Evolutionary conservation across 306 rosid genomes (phyloP).

Genomic region (Lupinus albus): DNA sequence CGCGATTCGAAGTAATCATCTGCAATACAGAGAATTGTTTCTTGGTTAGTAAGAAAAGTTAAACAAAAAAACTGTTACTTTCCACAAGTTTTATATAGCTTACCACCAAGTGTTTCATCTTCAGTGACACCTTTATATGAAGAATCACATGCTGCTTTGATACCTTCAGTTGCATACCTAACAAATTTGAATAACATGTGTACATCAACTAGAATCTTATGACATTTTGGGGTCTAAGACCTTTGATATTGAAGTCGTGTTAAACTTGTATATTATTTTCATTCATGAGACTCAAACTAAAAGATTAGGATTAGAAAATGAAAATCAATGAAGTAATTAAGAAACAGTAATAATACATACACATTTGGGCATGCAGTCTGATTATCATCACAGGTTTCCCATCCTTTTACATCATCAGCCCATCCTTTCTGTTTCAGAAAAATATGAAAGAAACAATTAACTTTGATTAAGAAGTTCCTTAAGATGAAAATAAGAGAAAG

Average conservation of each 20-base stretch:
- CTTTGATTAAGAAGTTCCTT: not conserved
- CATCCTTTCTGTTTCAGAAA: slow-evolving; percentile 60
- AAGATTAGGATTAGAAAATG: not conserved
- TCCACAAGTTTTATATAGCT: not conserved
- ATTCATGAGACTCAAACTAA: not conserved
- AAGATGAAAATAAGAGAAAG: not conserved
- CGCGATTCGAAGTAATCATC: slow-evolving; percentile 82
- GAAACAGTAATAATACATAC: slow-evolving; percentile 46
- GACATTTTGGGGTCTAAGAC: too few species aligned
- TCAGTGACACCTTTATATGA: slow-evolving; percentile 69
- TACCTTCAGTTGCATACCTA: slow-evolving; percentile 84
- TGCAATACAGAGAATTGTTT: slow-evolving; percentile 37
- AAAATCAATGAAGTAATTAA: not conserved
- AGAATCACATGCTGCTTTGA: slow-evolving; percentile 72
- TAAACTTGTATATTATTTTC: too few species aligned
- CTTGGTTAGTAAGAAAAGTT: not conserved
- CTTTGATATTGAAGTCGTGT: too few species aligned
- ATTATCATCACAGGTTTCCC: slow-evolving; percentile 68
- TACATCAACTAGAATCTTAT: not conserved
- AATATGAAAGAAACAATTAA: slow-evolving; percentile 1
- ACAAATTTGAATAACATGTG: not conserved
- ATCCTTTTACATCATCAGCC: slow-evolving; percentile 56
- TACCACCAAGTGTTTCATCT: slow-evolving; percentile 68
- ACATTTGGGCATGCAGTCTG: slow-evolving; percentile 60
- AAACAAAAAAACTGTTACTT: not conserved